Conservation (phyloP, 305 asterid genomes). For the Fraxinus paxiana region DNA sequence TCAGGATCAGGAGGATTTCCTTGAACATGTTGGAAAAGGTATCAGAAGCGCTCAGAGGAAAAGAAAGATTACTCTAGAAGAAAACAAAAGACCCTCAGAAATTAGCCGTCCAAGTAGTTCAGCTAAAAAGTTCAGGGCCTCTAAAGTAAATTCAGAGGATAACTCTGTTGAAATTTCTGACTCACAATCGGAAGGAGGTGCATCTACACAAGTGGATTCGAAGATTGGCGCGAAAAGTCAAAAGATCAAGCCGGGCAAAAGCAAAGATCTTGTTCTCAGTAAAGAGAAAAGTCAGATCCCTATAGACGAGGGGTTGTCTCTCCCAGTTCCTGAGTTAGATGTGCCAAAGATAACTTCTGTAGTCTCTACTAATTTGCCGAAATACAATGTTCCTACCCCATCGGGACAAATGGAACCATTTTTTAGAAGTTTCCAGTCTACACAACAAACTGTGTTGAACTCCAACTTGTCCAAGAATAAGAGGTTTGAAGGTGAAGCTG, state of each 20-base stretch:
- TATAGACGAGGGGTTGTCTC: slow-evolving; percentile 16
- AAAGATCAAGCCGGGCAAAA: slow-evolving; percentile 24
- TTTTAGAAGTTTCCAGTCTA: slow-evolving; percentile 14
- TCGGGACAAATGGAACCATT: slow-evolving; percentile 21
- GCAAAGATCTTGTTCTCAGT: slow-evolving; percentile 25
- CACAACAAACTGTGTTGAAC: slow-evolving; percentile 18
- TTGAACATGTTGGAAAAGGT: slow-evolving; percentile 14
- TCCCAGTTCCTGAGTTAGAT: slow-evolving; percentile 9
- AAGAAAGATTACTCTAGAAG: slow-evolving; percentile 25
- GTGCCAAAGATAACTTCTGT: slow-evolving; percentile 11
- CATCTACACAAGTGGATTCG: slow-evolving; percentile 15
- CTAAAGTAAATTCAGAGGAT: slow-evolving; percentile 22
- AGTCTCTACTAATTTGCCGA: slow-evolving; percentile 26
- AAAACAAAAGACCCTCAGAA: slow-evolving; percentile 14
- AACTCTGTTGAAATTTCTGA: slow-evolving; percentile 22
- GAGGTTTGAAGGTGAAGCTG: slow-evolving; percentile 29
- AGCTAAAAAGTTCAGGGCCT: slow-evolving; percentile 19
- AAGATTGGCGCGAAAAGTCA: slow-evolving; percentile 15
- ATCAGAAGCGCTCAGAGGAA: slow-evolving; percentile 26
- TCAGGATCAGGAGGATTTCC: slow-evolving; percentile 8
- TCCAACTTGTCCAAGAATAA: slow-evolving; percentile 19
- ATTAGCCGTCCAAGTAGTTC: slow-evolving; percentile 6
- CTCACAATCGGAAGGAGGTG: slow-evolving; percentile 32
- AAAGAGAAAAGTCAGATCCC: slow-evolving; percentile 25
- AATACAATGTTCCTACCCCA: slow-evolving; percentile 16